Evolutionary conservation across 805 yeast species (phyloP).

Genomic region (Saccharomycopsis olivae): DNA sequence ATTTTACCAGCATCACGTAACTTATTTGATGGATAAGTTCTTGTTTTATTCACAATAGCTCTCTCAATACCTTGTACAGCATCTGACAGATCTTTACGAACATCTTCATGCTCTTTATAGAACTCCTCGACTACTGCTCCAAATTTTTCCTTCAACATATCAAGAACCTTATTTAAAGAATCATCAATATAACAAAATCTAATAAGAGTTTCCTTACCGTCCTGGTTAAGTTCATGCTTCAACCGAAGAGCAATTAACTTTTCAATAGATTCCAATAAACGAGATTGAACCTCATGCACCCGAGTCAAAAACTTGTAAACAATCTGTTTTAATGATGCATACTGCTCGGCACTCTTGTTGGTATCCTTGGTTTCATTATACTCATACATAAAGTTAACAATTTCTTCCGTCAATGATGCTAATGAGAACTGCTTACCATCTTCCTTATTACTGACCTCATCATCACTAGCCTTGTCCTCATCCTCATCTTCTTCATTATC

Average conservation of each 20-base stretch:
- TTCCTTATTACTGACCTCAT: not conserved
- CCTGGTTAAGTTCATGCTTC: conserved; percentile 44
- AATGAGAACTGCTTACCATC: conserved; percentile 2
- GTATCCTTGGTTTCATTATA: conserved; percentile 4
- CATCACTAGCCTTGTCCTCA: not conserved
- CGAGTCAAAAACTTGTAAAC: conserved; percentile 26
- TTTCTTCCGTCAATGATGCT: conserved; percentile 13
- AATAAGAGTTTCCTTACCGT: conserved; percentile 72
- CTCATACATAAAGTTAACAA: conserved; percentile 1
- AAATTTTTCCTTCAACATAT: conserved; percentile 25
- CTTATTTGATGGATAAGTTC: no score
- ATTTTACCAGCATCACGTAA: no score
- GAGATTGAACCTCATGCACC: conserved; percentile 28
- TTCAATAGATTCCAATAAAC: conserved; percentile 38
- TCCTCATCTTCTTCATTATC: conserved; percentile 8
- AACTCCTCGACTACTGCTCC: conserved; percentile 7
- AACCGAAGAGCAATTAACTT: conserved; percentile 51
- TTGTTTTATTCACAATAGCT: not conserved
- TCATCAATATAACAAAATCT: conserved; percentile 63
- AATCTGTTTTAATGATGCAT: conserved; percentile 1
- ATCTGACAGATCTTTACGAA: no score
- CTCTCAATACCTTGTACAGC: no score
- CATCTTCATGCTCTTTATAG: not conserved
- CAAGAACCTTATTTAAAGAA: conserved; percentile 47
- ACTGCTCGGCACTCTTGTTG: conserved; percentile 2